Base-by-base conservation (phyloP, 768 basidiomycete genomes). In the Suillus subaureus region DNA sequence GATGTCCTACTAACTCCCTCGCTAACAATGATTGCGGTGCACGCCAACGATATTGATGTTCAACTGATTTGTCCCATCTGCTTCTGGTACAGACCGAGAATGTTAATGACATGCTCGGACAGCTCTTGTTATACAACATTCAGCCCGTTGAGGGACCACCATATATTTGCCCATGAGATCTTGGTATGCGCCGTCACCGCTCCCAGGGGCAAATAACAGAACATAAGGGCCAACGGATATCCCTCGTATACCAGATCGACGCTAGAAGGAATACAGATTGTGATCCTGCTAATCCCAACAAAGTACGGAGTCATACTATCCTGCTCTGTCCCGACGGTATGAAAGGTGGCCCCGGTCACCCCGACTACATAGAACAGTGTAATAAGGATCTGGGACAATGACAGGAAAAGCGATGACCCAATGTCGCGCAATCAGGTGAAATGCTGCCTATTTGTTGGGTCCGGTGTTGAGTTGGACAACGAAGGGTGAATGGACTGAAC, bases 1-100 rank as follows among this genome's bases (percentile, higher is more conserved):
- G 70, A 68, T 49, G 56, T 68, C 51, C 4, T 35, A 9, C 28
- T 52, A 47, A 33, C 18, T 31, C 18, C 40, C 55, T 55, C 35
- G 56, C 23, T 49, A 62, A 45, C 42, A n/a, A 56, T 35, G 23
- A 6, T 37, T 57, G 8, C 15, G 13, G n/a, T 35, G 26, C 23
- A 16, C 13, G 28, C 23, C 1, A 39, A 57, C 6, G 4, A 57
- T 57, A 13, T 37, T 21, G 33, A 35, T 35, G 35, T 35, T 6
- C 33, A 35, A 2, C 33, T 21, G 11, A 33, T 31, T 33, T 54
- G 5, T 18, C 52, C 16, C 45, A 11, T 54, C 16, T n/a, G 21
- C 21, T 58, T 12, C 39, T 43, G 51, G 21, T 58, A 15, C 42
- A 61, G 52, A 28, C 63, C 61, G 43, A 52, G 47, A 63, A 43